A percentile compares a stretch with the other conserved stretches of the same genome.
Conservation (phyloP, 208 protist species). For the Acanthamoeba castellanii region DNA sequence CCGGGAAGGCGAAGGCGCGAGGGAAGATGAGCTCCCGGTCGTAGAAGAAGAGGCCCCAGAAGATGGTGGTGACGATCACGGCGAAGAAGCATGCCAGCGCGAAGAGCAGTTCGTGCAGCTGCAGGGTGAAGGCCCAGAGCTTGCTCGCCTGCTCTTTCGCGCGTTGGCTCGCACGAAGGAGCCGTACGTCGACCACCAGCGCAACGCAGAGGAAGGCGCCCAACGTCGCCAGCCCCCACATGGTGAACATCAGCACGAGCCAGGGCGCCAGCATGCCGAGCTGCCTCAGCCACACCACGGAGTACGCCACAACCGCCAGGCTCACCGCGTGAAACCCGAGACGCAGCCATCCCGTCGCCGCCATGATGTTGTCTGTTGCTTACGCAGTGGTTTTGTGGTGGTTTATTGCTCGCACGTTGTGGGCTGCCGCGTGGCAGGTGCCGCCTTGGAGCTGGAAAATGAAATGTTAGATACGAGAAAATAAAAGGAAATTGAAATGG, state of each 20-base stretch:
- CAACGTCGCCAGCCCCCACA: background rate
- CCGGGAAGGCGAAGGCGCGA: background rate
- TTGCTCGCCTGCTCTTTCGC: background rate
- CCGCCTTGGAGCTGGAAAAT: too few species aligned
- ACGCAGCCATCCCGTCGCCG: background rate
- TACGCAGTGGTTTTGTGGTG: background rate
- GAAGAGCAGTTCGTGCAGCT: constrained; percentile 8
- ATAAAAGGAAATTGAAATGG: background rate
- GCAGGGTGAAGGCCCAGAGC: background rate
- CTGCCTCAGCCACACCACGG: background rate
- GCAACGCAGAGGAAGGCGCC: background rate
- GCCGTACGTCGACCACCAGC: background rate
- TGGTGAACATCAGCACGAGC: constrained; percentile 50
- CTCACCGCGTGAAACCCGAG: background rate
- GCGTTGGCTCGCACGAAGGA: background rate
- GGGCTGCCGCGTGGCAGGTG: too few species aligned
- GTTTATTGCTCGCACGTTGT: background rate
- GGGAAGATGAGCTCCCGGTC: constrained; percentile 46
- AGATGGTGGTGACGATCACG: background rate
- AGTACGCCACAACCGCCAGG: background rate
- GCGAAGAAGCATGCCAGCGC: constrained; percentile 5
- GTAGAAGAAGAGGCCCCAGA: constrained; percentile 55
- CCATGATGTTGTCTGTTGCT: background rate
- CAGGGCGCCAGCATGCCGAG: background rate
- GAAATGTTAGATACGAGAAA: background rate